These are phyloP conservation scores for Bipolaris cookei DNA, from an alignment of 2,329 filamentous ascomycete genomes.

Conservation along the genomic window DNA sequence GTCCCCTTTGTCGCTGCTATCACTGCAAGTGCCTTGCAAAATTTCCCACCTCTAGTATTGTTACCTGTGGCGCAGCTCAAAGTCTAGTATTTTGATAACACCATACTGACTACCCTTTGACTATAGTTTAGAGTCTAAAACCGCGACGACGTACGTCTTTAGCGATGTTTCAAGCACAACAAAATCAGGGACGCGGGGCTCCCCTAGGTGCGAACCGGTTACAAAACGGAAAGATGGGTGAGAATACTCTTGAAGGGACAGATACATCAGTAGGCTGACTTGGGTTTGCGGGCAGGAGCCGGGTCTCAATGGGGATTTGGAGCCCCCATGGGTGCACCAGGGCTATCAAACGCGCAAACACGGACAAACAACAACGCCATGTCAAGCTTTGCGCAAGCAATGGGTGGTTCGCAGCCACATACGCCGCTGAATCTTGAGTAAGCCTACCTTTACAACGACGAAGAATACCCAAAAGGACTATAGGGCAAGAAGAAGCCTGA, in stretches of 20 bases:
- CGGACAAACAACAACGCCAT: conserved; percentile 57
- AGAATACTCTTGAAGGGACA: conserved; percentile 14
- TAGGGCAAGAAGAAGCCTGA: neutral
- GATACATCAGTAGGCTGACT: conserved; percentile 26
- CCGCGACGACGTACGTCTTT: conserved; percentile 60
- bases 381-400: conserved; percentile 63
- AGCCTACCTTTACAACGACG: conserved; percentile 43
- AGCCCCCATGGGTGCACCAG: conserved; percentile 60
- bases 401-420: conserved; percentile 60
- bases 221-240: conserved; percentile 63
- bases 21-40: conserved; percentile 4
- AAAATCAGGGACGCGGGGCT: conserved; percentile 57
- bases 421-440: conserved; percentile 64
- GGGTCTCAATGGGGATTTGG: conserved; percentile 65
- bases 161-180: conserved; percentile 58
- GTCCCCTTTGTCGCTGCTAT: neutral
- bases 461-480: conserved; percentile 6
- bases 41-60: neutral
- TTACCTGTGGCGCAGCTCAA: neutral
- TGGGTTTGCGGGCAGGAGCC: conserved; percentile 50
- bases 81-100: conserved; percentile 1
- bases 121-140: conserved; percentile 58
- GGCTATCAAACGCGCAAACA: conserved; percentile 58
- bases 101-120: conserved; percentile 18
- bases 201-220: conserved; percentile 57